Evolutionary conservation across 352 stramenopile genomes (phyloP).

Genomic region (Pilasporangium apinafurcum): DNA sequence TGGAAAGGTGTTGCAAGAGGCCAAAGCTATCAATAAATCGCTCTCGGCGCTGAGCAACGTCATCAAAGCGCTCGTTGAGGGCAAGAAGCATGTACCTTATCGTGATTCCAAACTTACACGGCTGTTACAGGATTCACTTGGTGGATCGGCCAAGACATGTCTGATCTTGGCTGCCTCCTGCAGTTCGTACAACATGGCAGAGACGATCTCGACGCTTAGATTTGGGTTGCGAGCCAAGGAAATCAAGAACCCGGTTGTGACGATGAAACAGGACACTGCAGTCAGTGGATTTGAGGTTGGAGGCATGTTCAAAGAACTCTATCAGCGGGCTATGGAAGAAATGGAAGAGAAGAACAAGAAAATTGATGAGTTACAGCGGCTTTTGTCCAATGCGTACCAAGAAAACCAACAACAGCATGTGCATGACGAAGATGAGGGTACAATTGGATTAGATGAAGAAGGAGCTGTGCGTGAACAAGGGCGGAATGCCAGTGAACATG

Average conservation of each 20-base stretch:
- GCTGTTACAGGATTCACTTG: conserved; percentile 86
- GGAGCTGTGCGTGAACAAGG: neutral
- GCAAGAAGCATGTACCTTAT: conserved; percentile 72
- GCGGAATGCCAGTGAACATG: neutral
- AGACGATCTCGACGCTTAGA: conserved; percentile 73
- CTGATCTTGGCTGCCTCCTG: conserved; percentile 92
- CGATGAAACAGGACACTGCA: conserved; percentile 25
- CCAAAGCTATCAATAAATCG: conserved; percentile 85
- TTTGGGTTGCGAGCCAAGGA: conserved; percentile 73
- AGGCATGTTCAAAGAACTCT: conserved; percentile 61
- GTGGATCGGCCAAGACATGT: conserved; percentile 91
- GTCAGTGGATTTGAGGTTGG: conserved; percentile 8
- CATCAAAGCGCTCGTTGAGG: conserved; percentile 75
- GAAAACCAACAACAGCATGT: conserved; percentile 13
- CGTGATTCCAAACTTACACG: conserved; percentile 82
- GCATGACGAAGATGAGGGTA: conserved; percentile 7
- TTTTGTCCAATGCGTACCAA: conserved; percentile 33
- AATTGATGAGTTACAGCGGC: conserved; percentile 53
- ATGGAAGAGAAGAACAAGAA: conserved; percentile 64
- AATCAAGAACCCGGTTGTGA: conserved; percentile 69
- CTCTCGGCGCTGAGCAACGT: conserved; percentile 81
- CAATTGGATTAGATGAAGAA: neutral
- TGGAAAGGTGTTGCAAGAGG: conserved; percentile 75
- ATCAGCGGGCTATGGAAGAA: conserved; percentile 59
- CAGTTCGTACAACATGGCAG: conserved; percentile 72